Conservation (phyloP, 163 green algal genomes). For the Coccomyxa subellipsoidea region DNA sequence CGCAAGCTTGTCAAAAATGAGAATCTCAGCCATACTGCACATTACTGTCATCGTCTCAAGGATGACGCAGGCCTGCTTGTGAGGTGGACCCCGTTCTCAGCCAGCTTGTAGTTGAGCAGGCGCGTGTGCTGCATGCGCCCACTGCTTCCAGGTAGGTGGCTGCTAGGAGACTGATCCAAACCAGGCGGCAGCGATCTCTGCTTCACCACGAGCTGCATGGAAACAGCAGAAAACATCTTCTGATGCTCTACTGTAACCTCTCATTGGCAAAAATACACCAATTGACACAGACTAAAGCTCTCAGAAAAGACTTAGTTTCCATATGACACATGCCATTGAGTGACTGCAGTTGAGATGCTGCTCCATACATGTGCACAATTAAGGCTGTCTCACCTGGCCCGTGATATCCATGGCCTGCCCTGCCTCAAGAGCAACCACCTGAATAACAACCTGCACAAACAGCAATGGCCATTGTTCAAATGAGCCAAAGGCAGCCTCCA, state of each 20-base stretch:
- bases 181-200: neutral
- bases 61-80: neutral
- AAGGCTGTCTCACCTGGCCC: neutral
- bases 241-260: too few species aligned
- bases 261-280: too few species aligned
- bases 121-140: neutral
- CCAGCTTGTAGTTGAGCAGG: neutral
- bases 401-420: neutral
- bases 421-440: neutral
- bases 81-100: neutral
- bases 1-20: too few species aligned
- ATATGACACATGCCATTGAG: too few species aligned
- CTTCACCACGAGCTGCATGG: neutral
- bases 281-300: too few species aligned
- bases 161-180: neutral
- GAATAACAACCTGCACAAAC: neutral
- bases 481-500: too few species aligned
- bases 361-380: too few species aligned
- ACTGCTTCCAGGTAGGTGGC: neutral
- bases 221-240: neutral
- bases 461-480: too few species aligned
- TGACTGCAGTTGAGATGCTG: too few species aligned
- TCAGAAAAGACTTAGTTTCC: too few species aligned
- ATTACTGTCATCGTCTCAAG: too few species aligned
- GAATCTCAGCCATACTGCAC: too few species aligned